A percentile compares a stretch with the other conserved stretches of the same genome.
phyloP scores from a whole-genome alignment of 352 stramenopile species.

The Pythium oligandrum region DNA sequence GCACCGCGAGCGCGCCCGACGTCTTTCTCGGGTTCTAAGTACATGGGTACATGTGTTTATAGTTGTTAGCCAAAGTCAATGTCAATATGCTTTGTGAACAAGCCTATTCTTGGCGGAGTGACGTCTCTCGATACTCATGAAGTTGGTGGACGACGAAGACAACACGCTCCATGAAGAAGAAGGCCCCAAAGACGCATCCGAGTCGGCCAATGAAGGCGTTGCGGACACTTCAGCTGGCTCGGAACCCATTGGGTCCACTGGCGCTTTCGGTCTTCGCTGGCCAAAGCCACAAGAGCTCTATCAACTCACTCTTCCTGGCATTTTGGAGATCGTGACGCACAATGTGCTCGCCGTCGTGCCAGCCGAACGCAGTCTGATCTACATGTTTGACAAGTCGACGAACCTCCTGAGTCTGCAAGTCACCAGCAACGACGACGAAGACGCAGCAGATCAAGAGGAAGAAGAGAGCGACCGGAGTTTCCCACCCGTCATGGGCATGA shows the following conservation, averaged over 20 bases:
- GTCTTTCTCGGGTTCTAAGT: constrained; percentile 4
- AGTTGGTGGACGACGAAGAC: no score
- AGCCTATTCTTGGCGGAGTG: no score
- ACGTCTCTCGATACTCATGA: no score
- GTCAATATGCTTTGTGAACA: no score
- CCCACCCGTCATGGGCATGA: constrained; percentile 46
- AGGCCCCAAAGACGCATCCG: no score
- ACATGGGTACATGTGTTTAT: no score
- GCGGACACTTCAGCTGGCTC: no score
- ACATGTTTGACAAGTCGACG: constrained; percentile 44
- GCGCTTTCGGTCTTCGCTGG: constrained; percentile 14
- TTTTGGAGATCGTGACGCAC: constrained; percentile 18
- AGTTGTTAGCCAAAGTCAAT: no score
- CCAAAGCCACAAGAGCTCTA: constrained; percentile 26
- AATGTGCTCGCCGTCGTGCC: constrained; percentile 37
- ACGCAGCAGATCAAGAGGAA: constrained; percentile 10
- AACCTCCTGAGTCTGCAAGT: constrained; percentile 42
- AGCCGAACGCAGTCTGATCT: constrained; percentile 43
- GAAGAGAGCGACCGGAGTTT: constrained; percentile 23
- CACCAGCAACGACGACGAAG: neutral
- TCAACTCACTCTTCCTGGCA: constrained; percentile 17
- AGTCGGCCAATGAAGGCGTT: no score
- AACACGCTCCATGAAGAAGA: no score
- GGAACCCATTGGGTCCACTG: neutral
- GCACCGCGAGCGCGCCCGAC: neutral